Base-by-base conservation (phyloP, 495 filamentous ascomycete species). In the Friedmanniomyces simplex region DNA sequence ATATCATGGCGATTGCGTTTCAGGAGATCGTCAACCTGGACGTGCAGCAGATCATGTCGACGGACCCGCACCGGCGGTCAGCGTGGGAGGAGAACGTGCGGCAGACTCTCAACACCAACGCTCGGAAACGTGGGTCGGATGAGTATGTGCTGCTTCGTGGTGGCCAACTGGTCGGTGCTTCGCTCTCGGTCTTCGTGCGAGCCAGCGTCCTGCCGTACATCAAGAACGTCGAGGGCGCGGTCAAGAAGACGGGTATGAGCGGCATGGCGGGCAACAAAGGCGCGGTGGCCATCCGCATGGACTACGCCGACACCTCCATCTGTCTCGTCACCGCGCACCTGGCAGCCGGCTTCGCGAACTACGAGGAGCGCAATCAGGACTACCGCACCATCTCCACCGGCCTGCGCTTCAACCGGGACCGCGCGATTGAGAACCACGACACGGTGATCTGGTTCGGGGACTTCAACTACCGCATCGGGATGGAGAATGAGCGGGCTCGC, bases 21-120 rank as follows among this genome's bases (percentile, higher is more conserved):
- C 93, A 99, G 64, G 93, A 99, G 72, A 97, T 99, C 53, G 94
- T 99, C 16, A 85, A 91, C 66, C 76, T 99, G 14, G 95, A 88
- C 64, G 91, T 94, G 18, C 91, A 97, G 69, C 94, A 99, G 66
- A 97, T 99, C 65, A 97, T 99, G 90, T 94, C 93, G 52, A 96
- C 90, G 39, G 91, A 97, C 74, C 93, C 94, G 22, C 79, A 79
- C 10, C 81, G 87, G 55, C 85, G 91, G 51, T 84, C 90, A 65
- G 72, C 79, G 21, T 99, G 93, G 93, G 91, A 99, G 69, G 69
- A 72, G 58, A 83, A 89, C 6, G 88, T 96, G 11, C 81, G 84
- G 57, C 77, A 74, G 54, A 88, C 86, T 20, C 68, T 99, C 43
- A 95, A 97, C 60, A 62, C 63, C 5, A 79, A 82, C 59, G 81